Percentiles rank a stretch among this genome's conserved stretches.
Conservation (phyloP, 805 yeast species). For the Metschnikowia rubicola region DNA sequence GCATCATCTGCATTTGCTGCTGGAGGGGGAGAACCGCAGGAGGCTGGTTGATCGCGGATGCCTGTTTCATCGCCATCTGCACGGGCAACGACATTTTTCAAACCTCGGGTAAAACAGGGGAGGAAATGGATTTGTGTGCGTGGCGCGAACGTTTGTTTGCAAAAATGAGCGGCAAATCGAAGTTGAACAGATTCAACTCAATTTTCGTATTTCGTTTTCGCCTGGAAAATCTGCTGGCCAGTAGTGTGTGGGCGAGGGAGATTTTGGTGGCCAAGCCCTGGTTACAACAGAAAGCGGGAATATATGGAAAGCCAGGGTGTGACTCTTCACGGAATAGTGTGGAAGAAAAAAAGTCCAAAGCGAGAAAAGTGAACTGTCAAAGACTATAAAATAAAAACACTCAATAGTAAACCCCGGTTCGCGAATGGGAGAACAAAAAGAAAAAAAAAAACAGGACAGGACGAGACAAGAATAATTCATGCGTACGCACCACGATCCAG, state of each 20-base stretch:
- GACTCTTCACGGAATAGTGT: constrained; percentile 4
- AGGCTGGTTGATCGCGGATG: constrained; percentile 12
- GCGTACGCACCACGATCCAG: constrained; percentile 11
- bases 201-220: not conserved
- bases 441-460: constrained; percentile 4
- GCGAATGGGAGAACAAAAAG: constrained; percentile 9
- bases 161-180: not conserved
- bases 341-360: not conserved
- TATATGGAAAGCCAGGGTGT: not conserved
- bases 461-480: constrained; percentile 9
- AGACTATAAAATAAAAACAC: constrained; percentile 1
- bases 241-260: not conserved
- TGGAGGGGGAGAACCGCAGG: constrained; percentile 17
- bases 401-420: constrained; percentile 6
- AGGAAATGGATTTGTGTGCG: too few relatives aligned
- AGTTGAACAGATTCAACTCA: not conserved
- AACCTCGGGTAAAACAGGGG: too few relatives aligned
- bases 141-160: not conserved
- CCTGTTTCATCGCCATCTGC: constrained; percentile 20
- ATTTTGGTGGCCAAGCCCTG: too few relatives aligned
- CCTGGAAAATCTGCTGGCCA: not conserved
- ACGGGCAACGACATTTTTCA: constrained; percentile 18
- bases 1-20: constrained; percentile 19
- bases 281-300: not conserved
- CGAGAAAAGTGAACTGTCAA: not conserved